Conservation (phyloP, 179 eudicot genomes). For the Beta macrorhiza region DNA sequence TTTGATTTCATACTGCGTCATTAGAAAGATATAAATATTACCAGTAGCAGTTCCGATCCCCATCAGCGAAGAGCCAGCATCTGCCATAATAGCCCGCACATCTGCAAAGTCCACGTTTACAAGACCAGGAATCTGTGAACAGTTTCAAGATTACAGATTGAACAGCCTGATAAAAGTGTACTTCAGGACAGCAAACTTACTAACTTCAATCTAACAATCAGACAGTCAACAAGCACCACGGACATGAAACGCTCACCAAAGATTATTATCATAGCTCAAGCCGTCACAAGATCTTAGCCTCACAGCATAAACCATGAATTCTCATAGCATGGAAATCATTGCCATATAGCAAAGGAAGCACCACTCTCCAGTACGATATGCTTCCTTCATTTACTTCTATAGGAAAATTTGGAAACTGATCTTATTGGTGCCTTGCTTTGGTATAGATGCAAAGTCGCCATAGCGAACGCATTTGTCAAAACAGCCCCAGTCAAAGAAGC, state of each 20-base stretch:
- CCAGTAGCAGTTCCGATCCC: conserved; percentile 99
- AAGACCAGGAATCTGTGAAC: conserved; percentile 82
- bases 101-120: conserved; percentile 99
- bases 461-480: not conserved
- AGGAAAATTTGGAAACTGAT: not conserved
- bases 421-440: not conserved
- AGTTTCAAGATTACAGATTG: conserved; percentile 8
- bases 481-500: not conserved
- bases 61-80: conserved; percentile 96
- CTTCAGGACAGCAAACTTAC: not conserved
- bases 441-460: not conserved
- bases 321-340: not conserved
- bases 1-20: not conserved
- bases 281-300: not conserved
- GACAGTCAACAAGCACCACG: not conserved
- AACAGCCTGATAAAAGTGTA: not conserved
- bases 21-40: conserved; percentile 26
- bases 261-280: conserved; percentile 7
- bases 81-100: conserved; percentile 96
- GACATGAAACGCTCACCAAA: not conserved
- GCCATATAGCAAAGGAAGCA: not conserved
- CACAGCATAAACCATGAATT: not conserved
- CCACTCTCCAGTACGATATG: not conserved
- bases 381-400: not conserved
- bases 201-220: not conserved